Conservation (phyloP, 352 stramenopile species). For the Pseudoperonospora humuli region DNA sequence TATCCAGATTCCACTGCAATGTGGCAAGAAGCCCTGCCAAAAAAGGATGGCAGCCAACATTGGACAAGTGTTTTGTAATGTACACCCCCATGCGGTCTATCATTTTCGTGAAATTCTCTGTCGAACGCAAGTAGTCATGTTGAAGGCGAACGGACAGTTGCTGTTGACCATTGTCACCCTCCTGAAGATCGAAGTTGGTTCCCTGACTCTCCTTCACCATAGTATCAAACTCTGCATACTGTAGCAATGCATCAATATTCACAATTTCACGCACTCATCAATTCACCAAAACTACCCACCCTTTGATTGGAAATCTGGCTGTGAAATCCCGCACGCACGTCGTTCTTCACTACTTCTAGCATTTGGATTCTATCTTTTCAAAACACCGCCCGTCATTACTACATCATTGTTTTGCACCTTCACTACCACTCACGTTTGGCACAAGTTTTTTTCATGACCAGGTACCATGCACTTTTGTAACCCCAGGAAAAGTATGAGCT, state of each 20-base stretch:
- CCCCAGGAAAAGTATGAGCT: conserved; percentile 26
- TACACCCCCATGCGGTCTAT: conserved; percentile 37
- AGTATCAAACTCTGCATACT: conserved; percentile 54
- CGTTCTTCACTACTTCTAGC: conserved; percentile 58
- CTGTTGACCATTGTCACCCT: conserved; percentile 16
- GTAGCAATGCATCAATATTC: background rate
- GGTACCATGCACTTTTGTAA: conserved; percentile 35
- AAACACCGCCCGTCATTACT: background rate
- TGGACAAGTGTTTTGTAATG: conserved; percentile 31
- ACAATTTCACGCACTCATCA: background rate
- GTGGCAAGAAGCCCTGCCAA: conserved; percentile 45
- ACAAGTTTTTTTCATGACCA: conserved; percentile 32
- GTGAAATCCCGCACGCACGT: conserved; percentile 54
- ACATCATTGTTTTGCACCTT: background rate
- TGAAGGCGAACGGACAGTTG: conserved; percentile 32
- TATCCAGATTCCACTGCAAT: conserved; percentile 57
- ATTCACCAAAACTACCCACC: conserved; percentile 11
- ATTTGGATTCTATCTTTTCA: conserved; percentile 33
- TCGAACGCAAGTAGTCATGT: conserved; percentile 37
- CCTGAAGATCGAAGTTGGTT: conserved; percentile 43
- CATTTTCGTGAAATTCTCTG: conserved; percentile 29
- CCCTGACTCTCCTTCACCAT: conserved; percentile 32
- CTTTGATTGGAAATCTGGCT: conserved; percentile 33
- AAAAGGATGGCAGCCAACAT: conserved; percentile 66
- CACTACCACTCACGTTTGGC: conserved; percentile 26